These are phyloP conservation scores for Colletotrichum sp. DNA, from an alignment of 2,329 filamentous ascomycete genomes.

Conservation along the genomic window DNA sequence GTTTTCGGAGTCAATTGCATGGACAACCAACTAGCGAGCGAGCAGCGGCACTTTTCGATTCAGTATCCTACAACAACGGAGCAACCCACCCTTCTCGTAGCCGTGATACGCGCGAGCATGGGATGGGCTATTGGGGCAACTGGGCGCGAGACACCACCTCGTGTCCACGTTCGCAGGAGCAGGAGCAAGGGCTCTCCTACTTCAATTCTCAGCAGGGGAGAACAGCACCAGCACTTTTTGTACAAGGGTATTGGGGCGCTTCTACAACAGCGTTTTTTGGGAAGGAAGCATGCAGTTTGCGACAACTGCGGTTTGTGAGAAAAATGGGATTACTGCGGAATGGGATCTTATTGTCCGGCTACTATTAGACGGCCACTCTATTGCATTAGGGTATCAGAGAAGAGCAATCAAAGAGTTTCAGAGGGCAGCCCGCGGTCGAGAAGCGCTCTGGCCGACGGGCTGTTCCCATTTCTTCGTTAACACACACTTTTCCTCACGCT, in stretches of 20 bases:
- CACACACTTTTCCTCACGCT: neutral
- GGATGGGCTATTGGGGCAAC: neutral
- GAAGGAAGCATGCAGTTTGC: neutral
- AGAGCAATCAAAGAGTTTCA: constrained; percentile 17
- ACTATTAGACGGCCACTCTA: constrained; percentile 8
- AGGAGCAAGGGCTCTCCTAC: neutral
- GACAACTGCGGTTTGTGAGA: neutral
- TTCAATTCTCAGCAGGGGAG: constrained; percentile 3
- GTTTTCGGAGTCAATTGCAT: constrained; percentile 20
- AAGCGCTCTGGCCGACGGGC: constrained; percentile 18
- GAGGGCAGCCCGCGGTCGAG: constrained; percentile 8
- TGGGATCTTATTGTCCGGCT: neutral
- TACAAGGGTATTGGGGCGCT: constrained; percentile 7
- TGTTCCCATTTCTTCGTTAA: neutral
- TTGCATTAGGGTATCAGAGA: constrained; percentile 16
- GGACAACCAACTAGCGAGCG: constrained; percentile 16
- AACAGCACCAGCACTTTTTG: constrained; percentile 15
- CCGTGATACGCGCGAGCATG: neutral
- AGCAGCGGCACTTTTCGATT: constrained; percentile 18
- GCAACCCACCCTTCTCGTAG: neutral
- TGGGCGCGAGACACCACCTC: neutral
- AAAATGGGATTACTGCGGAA: constrained; percentile 4
- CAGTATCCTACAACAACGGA: neutral
- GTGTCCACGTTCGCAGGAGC: neutral
- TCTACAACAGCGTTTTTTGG: neutral